Evolutionary conservation across 345 rosid species (phyloP).

Genomic region (Eucalyptus cladocalyx): DNA sequence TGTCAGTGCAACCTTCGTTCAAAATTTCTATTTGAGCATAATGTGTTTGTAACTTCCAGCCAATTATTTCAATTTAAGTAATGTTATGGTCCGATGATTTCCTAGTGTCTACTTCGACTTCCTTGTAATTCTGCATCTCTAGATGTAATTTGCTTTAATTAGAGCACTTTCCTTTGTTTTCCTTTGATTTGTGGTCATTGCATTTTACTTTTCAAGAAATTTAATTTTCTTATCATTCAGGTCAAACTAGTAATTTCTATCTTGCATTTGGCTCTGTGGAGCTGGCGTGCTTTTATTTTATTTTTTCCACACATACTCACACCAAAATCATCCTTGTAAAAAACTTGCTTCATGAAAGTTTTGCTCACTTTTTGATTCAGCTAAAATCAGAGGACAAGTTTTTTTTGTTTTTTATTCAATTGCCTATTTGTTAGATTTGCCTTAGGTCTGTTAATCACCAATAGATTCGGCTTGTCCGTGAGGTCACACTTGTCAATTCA

Average conservation of each 20-base stretch:
- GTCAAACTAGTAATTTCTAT: neutral
- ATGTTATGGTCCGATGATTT: neutral
- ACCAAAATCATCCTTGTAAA: neutral
- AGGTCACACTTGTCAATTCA: neutral
- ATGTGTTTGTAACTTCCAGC: neutral
- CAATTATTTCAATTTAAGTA: neutral
- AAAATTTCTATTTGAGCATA: neutral
- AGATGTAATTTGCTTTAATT: neutral
- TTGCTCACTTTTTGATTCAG: neutral
- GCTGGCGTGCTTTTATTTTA: neutral
- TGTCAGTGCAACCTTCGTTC: neutral
- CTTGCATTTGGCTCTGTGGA: neutral
- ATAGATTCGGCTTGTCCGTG: neutral
- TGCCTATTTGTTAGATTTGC: neutral
- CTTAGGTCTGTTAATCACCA: neutral
- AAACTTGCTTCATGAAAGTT: neutral
- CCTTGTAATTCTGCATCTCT: neutral
- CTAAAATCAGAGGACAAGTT: neutral
- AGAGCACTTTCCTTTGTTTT: neutral
- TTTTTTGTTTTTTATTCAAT: neutral
- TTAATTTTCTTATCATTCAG: neutral
- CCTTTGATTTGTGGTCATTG: neutral
- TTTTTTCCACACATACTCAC: neutral
- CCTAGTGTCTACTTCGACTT: neutral
- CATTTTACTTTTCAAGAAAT: neutral